Evolutionary conservation across 2,329 filamentous ascomycete species (phyloP).

Genomic region (Truncatella angustata): DNA sequence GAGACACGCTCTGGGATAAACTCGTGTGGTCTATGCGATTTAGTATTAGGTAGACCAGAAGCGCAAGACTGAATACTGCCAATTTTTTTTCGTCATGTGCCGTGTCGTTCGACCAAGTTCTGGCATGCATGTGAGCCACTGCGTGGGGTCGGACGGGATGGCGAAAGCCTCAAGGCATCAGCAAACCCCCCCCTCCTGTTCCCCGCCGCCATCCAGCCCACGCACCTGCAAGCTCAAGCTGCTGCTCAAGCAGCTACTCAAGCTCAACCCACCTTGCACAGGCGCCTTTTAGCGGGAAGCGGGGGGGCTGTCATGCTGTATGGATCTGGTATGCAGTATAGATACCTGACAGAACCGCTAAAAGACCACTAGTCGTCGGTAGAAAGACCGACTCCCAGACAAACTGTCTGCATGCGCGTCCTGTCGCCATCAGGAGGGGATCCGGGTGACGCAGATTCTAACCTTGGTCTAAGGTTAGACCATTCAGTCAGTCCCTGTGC

Average conservation of each 20-base stretch:
- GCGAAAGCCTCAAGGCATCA: not conserved
- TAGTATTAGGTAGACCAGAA: too few relatives aligned
- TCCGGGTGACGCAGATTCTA: too few relatives aligned
- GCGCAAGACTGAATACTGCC: not conserved
- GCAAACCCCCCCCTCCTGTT: not conserved
- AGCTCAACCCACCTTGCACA: not conserved
- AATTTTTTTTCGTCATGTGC: not conserved
- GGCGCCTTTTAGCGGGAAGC: too few relatives aligned
- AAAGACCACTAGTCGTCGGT: not conserved
- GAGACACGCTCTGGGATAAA: too few relatives aligned
- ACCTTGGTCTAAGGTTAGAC: too few relatives aligned
- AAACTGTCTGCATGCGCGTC: not conserved
- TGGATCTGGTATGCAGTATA: not conserved
- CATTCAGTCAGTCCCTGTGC: too few relatives aligned
- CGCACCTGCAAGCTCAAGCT: too few relatives aligned
- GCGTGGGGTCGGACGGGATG: not conserved
- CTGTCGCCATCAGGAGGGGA: not conserved
- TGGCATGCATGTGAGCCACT: not conserved
- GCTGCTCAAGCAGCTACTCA: too few relatives aligned
- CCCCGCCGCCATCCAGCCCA: too few relatives aligned
- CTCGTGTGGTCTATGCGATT: too few relatives aligned
- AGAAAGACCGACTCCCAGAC: too few relatives aligned
- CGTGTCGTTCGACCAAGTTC: not conserved
- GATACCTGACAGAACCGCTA: not conserved
- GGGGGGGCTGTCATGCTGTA: too few relatives aligned